Evolutionary conservation across 2,329 filamentous ascomycete species (phyloP), one percentile per base, ranked within the genome.

Genomic region (Epichloe baconii): DNA sequence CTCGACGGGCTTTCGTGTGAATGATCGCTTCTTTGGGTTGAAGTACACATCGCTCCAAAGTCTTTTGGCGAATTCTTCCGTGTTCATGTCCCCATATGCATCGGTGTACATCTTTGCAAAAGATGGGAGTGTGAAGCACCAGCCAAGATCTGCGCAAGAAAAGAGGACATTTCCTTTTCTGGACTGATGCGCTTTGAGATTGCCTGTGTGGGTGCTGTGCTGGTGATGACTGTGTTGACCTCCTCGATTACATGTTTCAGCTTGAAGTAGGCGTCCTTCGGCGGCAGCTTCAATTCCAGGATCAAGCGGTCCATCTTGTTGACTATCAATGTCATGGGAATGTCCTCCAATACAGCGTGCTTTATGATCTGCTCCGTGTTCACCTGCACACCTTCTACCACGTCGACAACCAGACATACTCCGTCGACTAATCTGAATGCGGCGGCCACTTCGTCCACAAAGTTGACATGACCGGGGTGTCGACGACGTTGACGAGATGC

Each of bases 261-360:
- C 75, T 98, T 98, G 76, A 96, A 97, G 71, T 98, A 98, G 12
- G 93, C 93, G 64, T 98, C 93, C 57, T 83, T 88, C 2, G 93
- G 93, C 2, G 93, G 93, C 14, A 98, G 77, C 66, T 95, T 95
- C 48, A 98, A 75, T 69, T 98, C 93, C 44, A 98, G 70, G 55
- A 98, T 95, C 54, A 98, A 72, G 23, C 93, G 83, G 61, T 98
- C 93, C 82, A 98, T 85, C 72, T 98, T 98, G 77, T 97, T 98
- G 69, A 98, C 78, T 51, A 98, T 82, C 54, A 98, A 73, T 0
- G 88, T 93, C 58, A 98, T 71, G 1, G 93, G 91, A 4, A 97
- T 75, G 59, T 89, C 87, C 65, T 96, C 88, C 31, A 95, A 75
- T 3, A 96, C 85, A 2, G 90, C 90, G 67, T 98, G 88, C 70